phyloP scores from a whole-genome alignment of 371 early-diverging fungal genomes.

The Dichotomocladium elegans region DNA sequence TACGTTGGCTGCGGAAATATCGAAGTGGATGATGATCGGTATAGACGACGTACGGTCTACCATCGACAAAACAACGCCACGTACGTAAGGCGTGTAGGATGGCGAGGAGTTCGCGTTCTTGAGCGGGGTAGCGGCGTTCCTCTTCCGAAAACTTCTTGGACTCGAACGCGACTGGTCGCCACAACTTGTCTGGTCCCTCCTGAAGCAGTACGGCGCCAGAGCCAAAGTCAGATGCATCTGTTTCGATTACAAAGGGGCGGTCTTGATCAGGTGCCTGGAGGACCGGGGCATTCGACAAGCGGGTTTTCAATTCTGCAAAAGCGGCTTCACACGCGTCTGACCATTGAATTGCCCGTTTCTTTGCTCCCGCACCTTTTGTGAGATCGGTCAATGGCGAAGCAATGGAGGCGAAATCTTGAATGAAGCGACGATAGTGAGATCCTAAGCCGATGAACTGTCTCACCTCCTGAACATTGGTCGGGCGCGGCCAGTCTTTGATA shows the following conservation, averaged over 20 bases:
- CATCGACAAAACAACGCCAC: slow-evolving; percentile 31
- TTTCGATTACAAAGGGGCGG: slow-evolving; percentile 18
- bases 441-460: slow-evolving; percentile 26
- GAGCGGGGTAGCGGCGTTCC: slow-evolving; percentile 17
- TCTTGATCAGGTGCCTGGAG: slow-evolving; percentile 11
- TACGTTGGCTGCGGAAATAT: slow-evolving; percentile 13
- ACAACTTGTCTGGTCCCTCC: slow-evolving; percentile 21
- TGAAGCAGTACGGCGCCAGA: slow-evolving; percentile 27
- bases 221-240: slow-evolving; percentile 26
- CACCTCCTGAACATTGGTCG: slow-evolving; percentile 30
- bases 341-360: slow-evolving; percentile 4
- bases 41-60: slow-evolving; percentile 9
- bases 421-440: slow-evolving; percentile 12
- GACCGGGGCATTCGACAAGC: slow-evolving; percentile 3
- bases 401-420: no score
- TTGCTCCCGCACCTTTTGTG: no score
- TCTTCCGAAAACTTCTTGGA: slow-evolving; percentile 13
- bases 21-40: slow-evolving; percentile 22
- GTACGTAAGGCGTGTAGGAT: slow-evolving; percentile 22
- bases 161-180: slow-evolving; percentile 14
- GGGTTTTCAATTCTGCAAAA: slow-evolving; percentile 3
- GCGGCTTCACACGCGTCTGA: background rate
- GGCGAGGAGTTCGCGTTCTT: slow-evolving; percentile 36
- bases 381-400: no score
- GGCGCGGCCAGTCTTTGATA: slow-evolving; percentile 28